Base-by-base conservation (phyloP, 805 yeast species). In the Henningerozyma blattae region DNA sequence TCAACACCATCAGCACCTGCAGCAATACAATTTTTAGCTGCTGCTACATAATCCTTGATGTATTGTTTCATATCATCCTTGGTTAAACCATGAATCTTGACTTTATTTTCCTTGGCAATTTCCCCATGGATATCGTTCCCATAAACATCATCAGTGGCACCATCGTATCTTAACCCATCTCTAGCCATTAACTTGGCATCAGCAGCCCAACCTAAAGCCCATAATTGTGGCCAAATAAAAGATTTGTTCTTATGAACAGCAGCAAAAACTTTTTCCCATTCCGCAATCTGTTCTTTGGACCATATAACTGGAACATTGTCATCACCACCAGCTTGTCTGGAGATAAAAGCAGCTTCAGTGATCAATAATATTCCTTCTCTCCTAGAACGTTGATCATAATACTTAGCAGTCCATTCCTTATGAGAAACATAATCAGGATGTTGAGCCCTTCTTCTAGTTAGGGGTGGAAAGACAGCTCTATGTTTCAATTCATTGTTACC, bases 1-100 rank as follows among this genome's bases (percentile, higher is more conserved):
- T 78, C 83, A 22, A 78, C 68, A 38, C 75, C 75, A 51, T 77
- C 83, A 32, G 62, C 62, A 28, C 61, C 62, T 9, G 54, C 52
- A 9, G 41, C 50, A 26, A 58, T 36, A n/a, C 56, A 32, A 27
- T 49, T 52, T 42, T 51, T 53, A 14, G 77, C 73, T 27, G 73
- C 70, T 4, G 43, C 40, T 5, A 59, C 68, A 41, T 50, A 72
- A 32, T 62, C 61, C 29, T 55, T 42, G 20, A 63, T 55, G 36
- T 58, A 59, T 31, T 61, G 58, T 34, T 65, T 52, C 44, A 72
- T 49, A 50, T 49, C 61, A 26, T 41, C 46, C 34, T 45, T 43
- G 18, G 52, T 45, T 18, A 49, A 15, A 20, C 50, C 50, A 28
- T 47, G 62, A 35, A 46, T 42, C 15, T 47, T 53, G 36, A 46